Conservation (phyloP, 495 filamentous ascomycete species). For the Aspergillus saccharolyticus region DNA sequence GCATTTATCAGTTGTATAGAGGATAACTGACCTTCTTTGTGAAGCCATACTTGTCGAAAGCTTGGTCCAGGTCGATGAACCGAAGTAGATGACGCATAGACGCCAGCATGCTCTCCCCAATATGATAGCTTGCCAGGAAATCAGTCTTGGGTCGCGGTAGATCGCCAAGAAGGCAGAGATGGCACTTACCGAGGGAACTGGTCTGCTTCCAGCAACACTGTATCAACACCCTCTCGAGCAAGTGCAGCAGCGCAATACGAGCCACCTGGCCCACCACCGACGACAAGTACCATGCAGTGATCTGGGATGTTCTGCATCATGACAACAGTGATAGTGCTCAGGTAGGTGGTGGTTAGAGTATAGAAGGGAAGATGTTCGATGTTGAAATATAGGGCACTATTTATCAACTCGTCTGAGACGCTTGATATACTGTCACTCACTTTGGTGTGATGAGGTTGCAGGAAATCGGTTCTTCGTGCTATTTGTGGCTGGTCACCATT, state of each 20-base stretch:
- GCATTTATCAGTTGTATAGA: neutral
- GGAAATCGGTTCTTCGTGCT: no score
- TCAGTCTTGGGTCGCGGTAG: neutral
- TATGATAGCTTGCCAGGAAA: conserved; percentile 3
- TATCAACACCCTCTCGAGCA: conserved; percentile 40
- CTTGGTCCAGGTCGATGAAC: conserved; percentile 44
- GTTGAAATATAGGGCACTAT: neutral
- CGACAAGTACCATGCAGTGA: conserved; percentile 34
- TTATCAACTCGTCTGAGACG: neutral
- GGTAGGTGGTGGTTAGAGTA: neutral
- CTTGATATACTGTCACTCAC: neutral
- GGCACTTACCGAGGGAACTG: conserved; percentile 6
- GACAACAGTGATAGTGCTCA: neutral
- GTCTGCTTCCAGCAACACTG: conserved; percentile 29
- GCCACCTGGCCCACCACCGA: conserved; percentile 45
- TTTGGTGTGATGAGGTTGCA: neutral
- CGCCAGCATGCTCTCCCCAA: conserved; percentile 43
- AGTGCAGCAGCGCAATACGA: conserved; percentile 41
- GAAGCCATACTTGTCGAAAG: conserved; percentile 43
- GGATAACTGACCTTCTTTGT: conserved; percentile 30
- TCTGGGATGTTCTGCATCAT: neutral
- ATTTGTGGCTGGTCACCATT: no score
- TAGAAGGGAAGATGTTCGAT: neutral
- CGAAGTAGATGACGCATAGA: conserved; percentile 44
- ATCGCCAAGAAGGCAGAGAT: neutral